Conservation (phyloP, 768 basidiomycete genomes). For the Boletus vermiculosoides region DNA sequence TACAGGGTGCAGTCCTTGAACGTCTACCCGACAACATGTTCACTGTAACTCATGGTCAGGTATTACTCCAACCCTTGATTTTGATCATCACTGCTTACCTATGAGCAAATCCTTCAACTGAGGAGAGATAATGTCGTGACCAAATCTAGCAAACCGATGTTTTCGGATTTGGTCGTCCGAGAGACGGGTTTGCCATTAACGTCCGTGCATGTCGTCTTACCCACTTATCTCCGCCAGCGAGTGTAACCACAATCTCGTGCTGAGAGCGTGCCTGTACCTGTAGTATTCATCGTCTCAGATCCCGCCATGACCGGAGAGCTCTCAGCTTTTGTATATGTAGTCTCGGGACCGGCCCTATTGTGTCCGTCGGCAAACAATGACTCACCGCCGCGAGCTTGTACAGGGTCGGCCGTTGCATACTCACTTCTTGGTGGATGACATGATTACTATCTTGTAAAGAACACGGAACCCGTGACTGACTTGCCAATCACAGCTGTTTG, state of each 20-base stretch:
- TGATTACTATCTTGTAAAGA: background rate
- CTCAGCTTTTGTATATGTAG: background rate
- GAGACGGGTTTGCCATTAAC: constrained; percentile 40
- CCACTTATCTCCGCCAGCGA: constrained; percentile 41
- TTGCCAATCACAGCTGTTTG: background rate
- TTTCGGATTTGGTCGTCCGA: constrained; percentile 37
- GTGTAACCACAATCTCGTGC: background rate
- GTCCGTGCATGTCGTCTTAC: constrained; percentile 52
- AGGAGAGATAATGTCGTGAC: constrained; percentile 56
- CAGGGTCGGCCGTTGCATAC: background rate
- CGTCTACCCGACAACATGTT: constrained; percentile 61
- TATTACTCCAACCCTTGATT: constrained; percentile 20
- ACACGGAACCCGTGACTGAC: background rate
- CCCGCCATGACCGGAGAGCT: background rate
- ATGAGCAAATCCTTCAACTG: constrained; percentile 58
- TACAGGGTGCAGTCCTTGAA: constrained; percentile 68
- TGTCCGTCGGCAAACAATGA: background rate
- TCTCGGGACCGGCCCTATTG: background rate
- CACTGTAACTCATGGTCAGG: constrained; percentile 70
- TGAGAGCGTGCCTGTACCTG: background rate
- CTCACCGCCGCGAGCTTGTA: background rate
- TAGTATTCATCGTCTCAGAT: background rate
- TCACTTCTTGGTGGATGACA: constrained; percentile 3
- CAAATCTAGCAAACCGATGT: constrained; percentile 27
- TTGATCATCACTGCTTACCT: background rate